Evolutionary conservation across 2,329 filamentous ascomycete species (phyloP), one percentile per base, ranked within the genome.

Genomic region (Talaromyces sp.): DNA sequence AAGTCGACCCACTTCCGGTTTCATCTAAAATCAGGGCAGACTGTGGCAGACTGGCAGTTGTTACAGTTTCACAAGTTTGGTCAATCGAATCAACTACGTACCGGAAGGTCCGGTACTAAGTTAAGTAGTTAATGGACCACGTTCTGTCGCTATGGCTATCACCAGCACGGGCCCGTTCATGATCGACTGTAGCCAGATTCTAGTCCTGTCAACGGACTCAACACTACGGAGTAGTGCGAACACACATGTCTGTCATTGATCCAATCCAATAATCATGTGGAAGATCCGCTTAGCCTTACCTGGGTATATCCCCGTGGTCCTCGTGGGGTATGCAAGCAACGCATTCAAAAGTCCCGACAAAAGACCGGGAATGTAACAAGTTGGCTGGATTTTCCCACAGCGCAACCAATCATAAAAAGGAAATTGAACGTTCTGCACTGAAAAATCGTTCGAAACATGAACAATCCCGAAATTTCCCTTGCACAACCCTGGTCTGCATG

Each of bases 281-380:
- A 36, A 31, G 56, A 59, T 45, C 56, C 56, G 56, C 56, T 45
- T 59, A 38, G 38, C 56, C 56, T 11, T 59, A 29, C 56, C 56
- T 59, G 56, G 56, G 15, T n/a, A 59, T 59, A 59, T 29, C 25
- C 27, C 56, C 56, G 56, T 11, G 34, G 29, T 22, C 29, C 10
- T 53, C n/a, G 53, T 56, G n/a, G 31, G 31, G 19, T 38, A 29
- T 31, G 49, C 49, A 53, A 29, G 27, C 15, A 13, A 34, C 19
- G 27, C 2, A 36, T 10, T 54, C 29, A 31, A 34, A 34, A 34
- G n/a, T 13, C n/a, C 27, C n/a, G 53, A 15, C 31, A 10, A 22
- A 56, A 36, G 29, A 15, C 53, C 53, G 53, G n/a, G 19, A 8
- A 56, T 56, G 53, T 11, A 22, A 38, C 15, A 29, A 31, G 17